These are phyloP conservation scores for Lachancea mirantina DNA, from an alignment of 805 yeast species.

Conservation along the genomic window DNA sequence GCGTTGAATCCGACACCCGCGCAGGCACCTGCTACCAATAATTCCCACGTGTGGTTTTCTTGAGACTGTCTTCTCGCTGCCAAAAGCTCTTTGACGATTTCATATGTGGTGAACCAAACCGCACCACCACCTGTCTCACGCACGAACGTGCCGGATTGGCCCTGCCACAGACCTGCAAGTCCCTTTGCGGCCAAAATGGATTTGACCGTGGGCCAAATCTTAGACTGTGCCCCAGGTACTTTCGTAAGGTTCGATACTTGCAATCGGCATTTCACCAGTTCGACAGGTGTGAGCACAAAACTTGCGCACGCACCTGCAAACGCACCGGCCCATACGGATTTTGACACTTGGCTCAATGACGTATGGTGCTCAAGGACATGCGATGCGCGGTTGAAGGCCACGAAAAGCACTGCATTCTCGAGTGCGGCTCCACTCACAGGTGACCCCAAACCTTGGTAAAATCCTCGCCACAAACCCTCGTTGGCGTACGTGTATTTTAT, in stretches of 20 bases:
- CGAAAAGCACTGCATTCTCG: conserved; percentile 76
- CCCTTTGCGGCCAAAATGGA: conserved; percentile 48
- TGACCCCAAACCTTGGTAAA: conserved; percentile 70
- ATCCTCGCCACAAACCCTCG: conserved; percentile 68
- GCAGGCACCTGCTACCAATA: conserved; percentile 70
- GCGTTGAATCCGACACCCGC: conserved; percentile 82
- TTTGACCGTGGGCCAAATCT: conserved; percentile 33
- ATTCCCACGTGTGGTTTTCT: conserved; percentile 41
- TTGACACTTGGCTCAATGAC: conserved; percentile 32
- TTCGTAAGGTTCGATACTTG: conserved; percentile 50
- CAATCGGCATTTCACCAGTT: conserved; percentile 76
- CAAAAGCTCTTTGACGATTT: conserved; percentile 38
- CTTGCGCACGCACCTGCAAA: conserved; percentile 78
- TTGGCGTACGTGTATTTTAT: conserved; percentile 49
- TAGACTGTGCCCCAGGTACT: conserved; percentile 26
- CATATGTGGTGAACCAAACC: conserved; percentile 91
- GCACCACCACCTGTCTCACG: conserved; percentile 89
- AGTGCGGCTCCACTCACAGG: conserved; percentile 88
- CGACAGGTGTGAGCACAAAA: conserved; percentile 84
- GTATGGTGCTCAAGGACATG: conserved; percentile 28
- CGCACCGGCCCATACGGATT: conserved; percentile 64
- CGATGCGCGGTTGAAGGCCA: conserved; percentile 49
- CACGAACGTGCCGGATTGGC: conserved; percentile 71
- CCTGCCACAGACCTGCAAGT: conserved; percentile 73
- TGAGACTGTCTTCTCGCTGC: conserved; percentile 21